Evolutionary conservation across 2,329 filamentous ascomycete species (phyloP), one percentile per base, ranked within the genome.

Genomic region (Didymella glomerata): DNA sequence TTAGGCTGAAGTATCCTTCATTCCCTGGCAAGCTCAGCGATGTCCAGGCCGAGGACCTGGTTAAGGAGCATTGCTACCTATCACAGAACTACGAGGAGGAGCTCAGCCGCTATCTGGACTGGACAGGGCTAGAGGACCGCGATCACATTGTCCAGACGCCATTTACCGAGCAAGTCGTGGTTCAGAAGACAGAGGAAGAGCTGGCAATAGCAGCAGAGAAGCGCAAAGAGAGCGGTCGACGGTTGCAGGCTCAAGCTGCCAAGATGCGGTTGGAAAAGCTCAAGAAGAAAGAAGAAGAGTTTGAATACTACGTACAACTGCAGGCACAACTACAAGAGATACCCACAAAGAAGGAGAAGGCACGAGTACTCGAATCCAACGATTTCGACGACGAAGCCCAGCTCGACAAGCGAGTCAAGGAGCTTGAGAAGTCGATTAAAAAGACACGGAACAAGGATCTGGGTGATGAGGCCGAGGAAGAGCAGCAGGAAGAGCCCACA

Each of bases 221-320:
- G 75, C 92, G 96, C 73, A 96, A 96, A 76, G 95, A 99, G 78
- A 95, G 92, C 67, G 95, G 95, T 0, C 85, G 95, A 64, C 85
- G 96, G 45, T 76, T 99, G 25, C 95, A 99, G 76, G 93, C 97
- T 70, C 95, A 99, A 77, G 95, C 95, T 0, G 94, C 94, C 10
- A 98, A 97, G 78, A 97, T 97, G 92, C 89, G 95, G 8, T 81
- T 99, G 0, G 95, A 99, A 65, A 96, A 96, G 73, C 83, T 99
- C 46, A 92, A 98, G 75, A 91, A 91, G 72, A 99, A 99, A 78
- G 95, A 99, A 78, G 88, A 96, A 73, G 93, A 98, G 74, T 81
- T 98, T 1, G 93, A 96, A 68, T 97, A 97, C 77, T 97, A 93
- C 82, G 93, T 92, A 73, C 87, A 92, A 59, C 80, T 99, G 4